phyloP scores from a whole-genome alignment of 257 asterid species.

The Primulina huaijiensis region DNA sequence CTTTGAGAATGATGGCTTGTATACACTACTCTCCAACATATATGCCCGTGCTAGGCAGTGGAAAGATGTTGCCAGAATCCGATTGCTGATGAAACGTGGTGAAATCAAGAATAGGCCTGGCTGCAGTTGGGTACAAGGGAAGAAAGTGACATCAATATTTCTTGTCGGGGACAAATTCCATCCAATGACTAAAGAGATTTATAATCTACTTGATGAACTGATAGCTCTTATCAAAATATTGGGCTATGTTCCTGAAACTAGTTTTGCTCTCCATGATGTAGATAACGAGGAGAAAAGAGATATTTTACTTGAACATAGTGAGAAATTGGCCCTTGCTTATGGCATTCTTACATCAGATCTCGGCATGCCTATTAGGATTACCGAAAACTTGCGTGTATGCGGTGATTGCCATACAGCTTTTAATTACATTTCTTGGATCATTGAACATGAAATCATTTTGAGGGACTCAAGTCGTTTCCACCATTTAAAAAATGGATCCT shows the following conservation, averaged over 20 bases:
- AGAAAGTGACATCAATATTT: conserved; percentile 62
- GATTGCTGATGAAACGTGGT: conserved; percentile 63
- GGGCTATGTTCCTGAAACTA: conserved; percentile 89
- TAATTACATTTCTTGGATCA: conserved; percentile 60
- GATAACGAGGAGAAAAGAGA: conserved; percentile 89
- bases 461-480: conserved; percentile 93
- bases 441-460: conserved; percentile 69
- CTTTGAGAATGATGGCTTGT: conserved; percentile 78
- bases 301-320: conserved; percentile 79
- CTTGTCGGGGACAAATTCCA: conserved; percentile 81
- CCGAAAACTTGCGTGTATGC: conserved; percentile 84
- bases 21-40: conserved; percentile 77
- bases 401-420: conserved; percentile 86
- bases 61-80: conserved; percentile 80
- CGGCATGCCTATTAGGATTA: conserved; percentile 82
- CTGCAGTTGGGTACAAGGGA: conserved; percentile 94
- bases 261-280: conserved; percentile 92
- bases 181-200: conserved; percentile 63
- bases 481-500: conserved; percentile 80
- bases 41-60: conserved; percentile 79
- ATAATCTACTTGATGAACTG: conserved; percentile 54
- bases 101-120: conserved; percentile 92
- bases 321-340: conserved; percentile 88
- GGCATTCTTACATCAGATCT: conserved; percentile 74
- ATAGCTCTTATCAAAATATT: conserved; percentile 56